Evolutionary conservation across 169 alveolate genomes (phyloP).

Genomic region (Cystoisospora suis): DNA sequence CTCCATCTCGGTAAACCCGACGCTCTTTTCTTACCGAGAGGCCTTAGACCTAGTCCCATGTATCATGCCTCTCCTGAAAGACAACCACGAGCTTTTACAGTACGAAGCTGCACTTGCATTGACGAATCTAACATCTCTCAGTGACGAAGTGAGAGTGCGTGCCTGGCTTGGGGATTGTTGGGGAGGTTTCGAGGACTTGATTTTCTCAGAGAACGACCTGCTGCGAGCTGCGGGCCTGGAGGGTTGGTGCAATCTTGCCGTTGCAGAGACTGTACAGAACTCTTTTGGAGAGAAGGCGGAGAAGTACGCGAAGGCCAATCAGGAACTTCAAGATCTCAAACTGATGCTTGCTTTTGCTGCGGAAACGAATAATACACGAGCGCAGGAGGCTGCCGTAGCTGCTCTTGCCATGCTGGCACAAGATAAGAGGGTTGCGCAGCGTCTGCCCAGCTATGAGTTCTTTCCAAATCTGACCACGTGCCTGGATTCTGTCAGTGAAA

Average conservation of each 20-base stretch:
- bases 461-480: not conserved
- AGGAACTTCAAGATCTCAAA: slow-evolving; percentile 22
- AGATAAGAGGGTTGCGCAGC: not conserved
- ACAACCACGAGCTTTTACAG: slow-evolving; percentile 57
- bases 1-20: slow-evolving; percentile 34
- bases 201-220: slow-evolving; percentile 38
- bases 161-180: slow-evolving; percentile 52
- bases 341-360: slow-evolving; percentile 34
- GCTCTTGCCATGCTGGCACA: slow-evolving; percentile 44
- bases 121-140: slow-evolving; percentile 27
- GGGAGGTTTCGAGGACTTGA: slow-evolving; percentile 28
- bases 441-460: not conserved
- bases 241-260: slow-evolving; percentile 61
- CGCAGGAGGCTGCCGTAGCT: slow-evolving; percentile 52
- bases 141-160: slow-evolving; percentile 18
- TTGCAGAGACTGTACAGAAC: not conserved
- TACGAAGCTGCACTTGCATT: slow-evolving; percentile 57
- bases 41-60: slow-evolving; percentile 20
- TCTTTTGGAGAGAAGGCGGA: slow-evolving; percentile 1
- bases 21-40: slow-evolving; percentile 30
- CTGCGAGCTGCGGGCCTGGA: slow-evolving; percentile 61
- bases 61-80: slow-evolving; percentile 23
- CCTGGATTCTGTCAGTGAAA: not conserved
- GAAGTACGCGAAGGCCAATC: not conserved
- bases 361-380: slow-evolving; percentile 40